These are phyloP conservation scores for Colletotrichum cereale DNA, from an alignment of 2,329 filamentous ascomycete genomes.

Conservation along the genomic window DNA sequence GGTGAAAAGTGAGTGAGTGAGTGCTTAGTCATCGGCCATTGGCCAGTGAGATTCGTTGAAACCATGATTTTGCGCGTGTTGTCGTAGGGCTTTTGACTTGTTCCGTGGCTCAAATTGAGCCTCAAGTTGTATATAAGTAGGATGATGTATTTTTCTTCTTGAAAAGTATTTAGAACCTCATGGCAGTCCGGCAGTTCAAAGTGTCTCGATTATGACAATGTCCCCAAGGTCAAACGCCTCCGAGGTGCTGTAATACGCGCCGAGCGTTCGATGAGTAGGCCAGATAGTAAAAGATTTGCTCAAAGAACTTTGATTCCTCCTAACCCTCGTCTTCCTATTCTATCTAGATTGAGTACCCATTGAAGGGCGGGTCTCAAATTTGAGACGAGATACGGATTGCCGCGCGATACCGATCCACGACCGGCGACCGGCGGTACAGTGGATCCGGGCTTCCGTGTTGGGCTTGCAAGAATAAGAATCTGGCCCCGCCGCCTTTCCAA, in stretches of 20 bases:
- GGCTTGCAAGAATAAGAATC: background rate
- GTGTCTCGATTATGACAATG: background rate
- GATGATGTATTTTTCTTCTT: too few species aligned
- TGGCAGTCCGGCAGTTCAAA: background rate
- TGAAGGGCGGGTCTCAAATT: background rate
- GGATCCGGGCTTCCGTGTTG: background rate
- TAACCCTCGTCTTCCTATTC: background rate
- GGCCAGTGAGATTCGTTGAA: background rate
- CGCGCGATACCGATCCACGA: background rate
- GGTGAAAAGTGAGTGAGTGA: slow-evolving; percentile 1
- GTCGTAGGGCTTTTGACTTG: background rate
- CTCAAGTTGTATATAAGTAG: too few species aligned
- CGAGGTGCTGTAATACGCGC: background rate
- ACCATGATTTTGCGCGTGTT: background rate
- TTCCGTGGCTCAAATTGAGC: background rate
- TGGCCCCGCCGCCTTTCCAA: background rate
- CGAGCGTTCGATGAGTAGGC: background rate
- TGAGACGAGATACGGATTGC: too few species aligned
- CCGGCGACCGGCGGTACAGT: slow-evolving; percentile 7
- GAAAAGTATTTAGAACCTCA: background rate
- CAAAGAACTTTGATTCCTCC: background rate
- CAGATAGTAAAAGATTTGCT: background rate
- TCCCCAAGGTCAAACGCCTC: background rate
- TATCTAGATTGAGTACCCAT: background rate
- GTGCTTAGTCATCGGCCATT: slow-evolving; percentile 27